Conservation (phyloP, 192 early-diverging fungal genomes). For the Coemansia sp. region DNA sequence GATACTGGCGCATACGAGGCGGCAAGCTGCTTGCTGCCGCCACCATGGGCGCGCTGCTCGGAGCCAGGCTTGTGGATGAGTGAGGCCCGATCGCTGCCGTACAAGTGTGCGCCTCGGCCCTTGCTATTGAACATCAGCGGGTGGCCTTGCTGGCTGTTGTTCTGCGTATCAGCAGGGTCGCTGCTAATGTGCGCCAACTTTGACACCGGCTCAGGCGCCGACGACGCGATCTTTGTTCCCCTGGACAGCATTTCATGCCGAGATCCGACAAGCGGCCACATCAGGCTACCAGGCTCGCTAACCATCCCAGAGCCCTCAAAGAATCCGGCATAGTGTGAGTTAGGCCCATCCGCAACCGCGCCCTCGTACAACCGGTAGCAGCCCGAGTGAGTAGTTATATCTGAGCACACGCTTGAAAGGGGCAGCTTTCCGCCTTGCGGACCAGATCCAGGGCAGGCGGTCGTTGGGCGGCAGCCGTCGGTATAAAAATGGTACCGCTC, state of each 20-base stretch:
- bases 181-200: conserved; percentile 12
- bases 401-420: conserved; percentile 17
- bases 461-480: conserved; percentile 32
- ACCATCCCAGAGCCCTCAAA: conserved; percentile 14
- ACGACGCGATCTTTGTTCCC: conserved; percentile 27
- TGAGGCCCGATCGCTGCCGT: neutral
- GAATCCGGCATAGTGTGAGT: conserved; percentile 9
- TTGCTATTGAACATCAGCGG: conserved; percentile 21
- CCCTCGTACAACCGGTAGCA: conserved; percentile 53
- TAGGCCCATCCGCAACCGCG: conserved; percentile 13
- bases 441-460: neutral
- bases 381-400: conserved; percentile 37
- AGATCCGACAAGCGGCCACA: conserved; percentile 25
- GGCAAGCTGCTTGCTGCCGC: conserved; percentile 13
- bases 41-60: neutral
- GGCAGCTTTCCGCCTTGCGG: conserved; percentile 11
- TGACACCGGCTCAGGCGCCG: conserved; percentile 41
- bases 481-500: conserved; percentile 47
- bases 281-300: conserved; percentile 23
- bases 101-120: conserved; percentile 14
- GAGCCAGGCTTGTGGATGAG: neutral
- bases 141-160: conserved; percentile 3
- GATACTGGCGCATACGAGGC: conserved; percentile 26
- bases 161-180: neutral
- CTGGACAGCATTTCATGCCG: neutral